Evolutionary conservation across 225 moss, liverwort and hornwort genomes (phyloP), one percentile per base, ranked within the genome.

Genomic region (Pleurozium schreberi): DNA sequence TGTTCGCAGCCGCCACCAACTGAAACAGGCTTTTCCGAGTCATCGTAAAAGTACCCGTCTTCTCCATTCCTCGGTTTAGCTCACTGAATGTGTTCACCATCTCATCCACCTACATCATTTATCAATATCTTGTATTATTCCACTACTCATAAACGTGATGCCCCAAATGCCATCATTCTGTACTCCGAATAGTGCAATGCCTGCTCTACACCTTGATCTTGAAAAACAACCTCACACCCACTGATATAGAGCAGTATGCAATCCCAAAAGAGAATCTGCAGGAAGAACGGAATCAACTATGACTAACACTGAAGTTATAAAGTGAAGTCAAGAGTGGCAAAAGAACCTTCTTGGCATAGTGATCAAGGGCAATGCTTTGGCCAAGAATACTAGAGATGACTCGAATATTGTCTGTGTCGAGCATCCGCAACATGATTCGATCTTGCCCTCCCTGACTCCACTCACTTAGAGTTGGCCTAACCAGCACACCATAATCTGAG

Each of bases 401-500:
- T 83, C 98, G 94, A 52, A 98, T 98, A 73, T 98, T 98, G 83
- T 98, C 97, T 27, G 94, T 96, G 74, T 98, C 98, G 62, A 98
- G 96, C 91, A 97, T 98, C 90, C 95, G 96, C 90, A 98, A 80
- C 97, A 97, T 98, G 75, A 98, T 97, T 87, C 90, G 95, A 88
- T 98, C 98, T 85, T 98, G 97, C 73, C 98, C 97, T 86, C 98
- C 98, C 87, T 98, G 95, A 88, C 97, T 98, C 98, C 98, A 98
- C 84, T 96, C 95, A 62, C 90, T 84, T 75, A 97, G 87, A 40
- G 94, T 96, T 49, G 96, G 96, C 92, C 97, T 94, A 62, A 98
- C 96, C 47, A 98, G 91, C 84, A 97, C 97, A 87, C 98, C 97
- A 70, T 98, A 98, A 91, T 97, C 98, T 98, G 85, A 90, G 90